Evolutionary conservation across 495 filamentous ascomycete species (phyloP).

Genomic region (Entonaema liquescens): DNA sequence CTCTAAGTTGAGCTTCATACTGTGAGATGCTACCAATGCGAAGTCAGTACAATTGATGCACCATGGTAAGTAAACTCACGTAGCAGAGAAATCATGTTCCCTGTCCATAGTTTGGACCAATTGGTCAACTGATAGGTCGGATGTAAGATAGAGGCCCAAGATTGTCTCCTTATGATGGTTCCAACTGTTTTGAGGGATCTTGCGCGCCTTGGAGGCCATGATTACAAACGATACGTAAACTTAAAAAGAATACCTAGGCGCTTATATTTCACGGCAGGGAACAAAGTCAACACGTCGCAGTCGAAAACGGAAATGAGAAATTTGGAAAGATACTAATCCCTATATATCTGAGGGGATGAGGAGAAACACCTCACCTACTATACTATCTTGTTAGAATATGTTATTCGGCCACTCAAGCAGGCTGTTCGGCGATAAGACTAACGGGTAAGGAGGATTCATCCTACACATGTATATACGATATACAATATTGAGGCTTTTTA

Average conservation of each 20-base stretch:
- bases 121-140: slow-evolving; percentile 12
- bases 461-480: too few species aligned
- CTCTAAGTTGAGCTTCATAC: slow-evolving; percentile 26
- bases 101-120: slow-evolving; percentile 24
- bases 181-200: slow-evolving; percentile 23
- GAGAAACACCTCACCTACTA: neutral
- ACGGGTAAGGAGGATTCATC: too few species aligned
- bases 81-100: slow-evolving; percentile 31
- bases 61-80: slow-evolving; percentile 10
- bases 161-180: slow-evolving; percentile 34
- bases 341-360: neutral
- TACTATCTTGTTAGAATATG: neutral
- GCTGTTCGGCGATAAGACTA: too few species aligned
- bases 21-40: slow-evolving; percentile 14
- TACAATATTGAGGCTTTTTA: neutral
- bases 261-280: too few species aligned
- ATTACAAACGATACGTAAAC: too few species aligned
- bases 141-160: slow-evolving; percentile 22
- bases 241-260: too few species aligned
- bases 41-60: neutral
- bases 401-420: too few species aligned
- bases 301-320: too few species aligned
- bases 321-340: neutral
- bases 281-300: too few species aligned
- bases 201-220: slow-evolving; percentile 24